These are phyloP conservation scores for Plasmodium malariae DNA, from an alignment of 169 alveolate genomes.

Conservation along the genomic window DNA sequence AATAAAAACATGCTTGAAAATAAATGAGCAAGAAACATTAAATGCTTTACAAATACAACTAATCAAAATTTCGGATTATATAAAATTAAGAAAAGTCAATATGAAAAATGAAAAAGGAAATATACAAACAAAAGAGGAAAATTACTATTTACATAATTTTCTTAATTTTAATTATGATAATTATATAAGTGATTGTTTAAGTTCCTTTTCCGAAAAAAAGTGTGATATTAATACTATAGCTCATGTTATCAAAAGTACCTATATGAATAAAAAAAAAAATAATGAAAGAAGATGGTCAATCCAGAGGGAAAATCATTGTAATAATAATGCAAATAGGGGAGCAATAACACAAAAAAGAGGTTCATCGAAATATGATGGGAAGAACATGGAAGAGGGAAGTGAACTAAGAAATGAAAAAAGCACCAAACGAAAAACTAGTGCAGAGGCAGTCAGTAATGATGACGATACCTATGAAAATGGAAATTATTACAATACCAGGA, in stretches of 20 bases:
- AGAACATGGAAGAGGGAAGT: not conserved
- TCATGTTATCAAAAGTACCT: not conserved
- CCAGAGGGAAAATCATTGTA: not conserved
- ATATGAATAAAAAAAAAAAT: not conserved
- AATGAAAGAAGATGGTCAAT: not conserved
- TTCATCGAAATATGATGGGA: not conserved
- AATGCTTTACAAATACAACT: constrained; percentile 31
- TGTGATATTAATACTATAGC: not conserved
- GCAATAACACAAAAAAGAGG: not conserved
- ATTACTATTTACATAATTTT: not conserved
- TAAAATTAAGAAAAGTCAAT: constrained; percentile 14
- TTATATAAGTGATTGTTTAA: constrained; percentile 35
- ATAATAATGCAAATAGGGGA: too few relatives aligned
- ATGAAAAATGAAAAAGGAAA: not conserved
- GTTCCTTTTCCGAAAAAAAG: constrained; percentile 22
- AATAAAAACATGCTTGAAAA: constrained; percentile 35
- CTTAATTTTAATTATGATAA: constrained; percentile 25
- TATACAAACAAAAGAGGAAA: not conserved
- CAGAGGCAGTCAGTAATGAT: not conserved
- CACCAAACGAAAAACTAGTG: not conserved
- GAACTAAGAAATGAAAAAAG: not conserved
- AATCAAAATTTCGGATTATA: constrained; percentile 30
- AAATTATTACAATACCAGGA: not conserved
- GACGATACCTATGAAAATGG: not conserved
- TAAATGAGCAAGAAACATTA: constrained; percentile 31